Evolutionary conservation across 2,329 filamentous ascomycete species (phyloP), one percentile per base, ranked within the genome.

Genomic region (Dothideomycetes sp.): DNA sequence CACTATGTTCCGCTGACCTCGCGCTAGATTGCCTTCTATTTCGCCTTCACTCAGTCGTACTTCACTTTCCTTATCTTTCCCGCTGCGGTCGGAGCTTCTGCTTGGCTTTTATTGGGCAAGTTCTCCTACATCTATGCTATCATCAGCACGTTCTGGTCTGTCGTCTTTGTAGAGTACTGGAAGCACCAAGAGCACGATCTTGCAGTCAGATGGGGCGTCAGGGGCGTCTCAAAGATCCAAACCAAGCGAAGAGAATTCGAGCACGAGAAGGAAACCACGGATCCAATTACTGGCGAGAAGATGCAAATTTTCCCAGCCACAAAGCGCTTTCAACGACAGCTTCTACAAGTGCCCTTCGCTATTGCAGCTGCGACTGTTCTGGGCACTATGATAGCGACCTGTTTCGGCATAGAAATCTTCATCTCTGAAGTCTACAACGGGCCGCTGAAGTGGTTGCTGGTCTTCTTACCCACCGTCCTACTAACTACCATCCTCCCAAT

Each of bases 111-210:
- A n/a, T 68, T 94, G 0, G 86, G 86, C 7, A 75, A 81, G 42
- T 96, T 87, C 62, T 94, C 88, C 2, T 75, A 79, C 42, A 61
- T 87, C 36, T 95, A 93, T 52, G 84, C 83, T 11, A 59, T 88
- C 1, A 70, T 81, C 33, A 88, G 81, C 55, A 81, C 79, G 24
- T 64, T 94, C n/a, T 94, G 88, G 85, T 81, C 81, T 42, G 79
- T 91, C 3, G 66, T 89, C 35, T 95, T 95, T 55, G 82, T 94
- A 41, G 89, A 96, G 57, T 94, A 84, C 61, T 96, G 89, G 89
- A 94, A 93, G 65, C 82, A 89, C 52, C 85, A 93, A 58, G 86
- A 96, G 60, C 69, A 79, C 2, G 88, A 96, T 54, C 69, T 96
- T 5, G 80, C 81, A 7, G 77, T 94, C 12, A 77, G 85, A 50